phyloP scores from a whole-genome alignment of 192 early-diverging fungal genomes.

The Rhizoclosmatium globosum region DNA sequence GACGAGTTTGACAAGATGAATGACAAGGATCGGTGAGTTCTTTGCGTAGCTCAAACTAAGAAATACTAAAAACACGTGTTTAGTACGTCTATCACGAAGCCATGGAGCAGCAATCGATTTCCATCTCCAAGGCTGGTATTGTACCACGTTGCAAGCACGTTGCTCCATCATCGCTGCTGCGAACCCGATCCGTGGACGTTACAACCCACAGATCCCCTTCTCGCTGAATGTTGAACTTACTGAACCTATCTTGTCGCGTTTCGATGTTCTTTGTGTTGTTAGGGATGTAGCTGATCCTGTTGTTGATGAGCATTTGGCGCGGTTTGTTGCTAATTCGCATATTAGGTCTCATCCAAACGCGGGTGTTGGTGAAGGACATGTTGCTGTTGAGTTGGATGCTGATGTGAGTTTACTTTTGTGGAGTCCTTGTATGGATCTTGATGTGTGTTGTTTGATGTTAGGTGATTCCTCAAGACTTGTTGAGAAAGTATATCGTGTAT shows the following conservation, averaged over 20 bases:
- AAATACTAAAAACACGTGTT: conserved; percentile 8
- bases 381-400: conserved; percentile 54
- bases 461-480: conserved; percentile 77
- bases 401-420: conserved; percentile 61
- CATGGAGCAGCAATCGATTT: conserved; percentile 88
- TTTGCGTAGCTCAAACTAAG: background rate
- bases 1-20: conserved; percentile 95
- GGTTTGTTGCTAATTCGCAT: conserved; percentile 94
- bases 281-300: conserved; percentile 91
- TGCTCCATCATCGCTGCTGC: conserved; percentile 89
- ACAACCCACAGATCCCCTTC: conserved; percentile 90
- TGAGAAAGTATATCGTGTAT: conserved; percentile 89
- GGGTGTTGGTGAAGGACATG: conserved; percentile 43
- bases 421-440: conserved; percentile 19
- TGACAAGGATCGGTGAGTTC: conserved; percentile 71
- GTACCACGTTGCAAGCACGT: conserved; percentile 84
- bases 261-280: conserved; percentile 96
- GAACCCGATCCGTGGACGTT: conserved; percentile 86
- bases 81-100: conserved; percentile 96
- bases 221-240: conserved; percentile 98
- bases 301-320: conserved; percentile 88
- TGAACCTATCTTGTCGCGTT: conserved; percentile 98
- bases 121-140: conserved; percentile 87
- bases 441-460: conserved; percentile 43
- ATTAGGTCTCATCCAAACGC: conserved; percentile 86